Evolutionary conservation across 352 stramenopile genomes (phyloP), one percentile per base, ranked within the genome.

Genomic region (Globisporangium ultimum): DNA sequence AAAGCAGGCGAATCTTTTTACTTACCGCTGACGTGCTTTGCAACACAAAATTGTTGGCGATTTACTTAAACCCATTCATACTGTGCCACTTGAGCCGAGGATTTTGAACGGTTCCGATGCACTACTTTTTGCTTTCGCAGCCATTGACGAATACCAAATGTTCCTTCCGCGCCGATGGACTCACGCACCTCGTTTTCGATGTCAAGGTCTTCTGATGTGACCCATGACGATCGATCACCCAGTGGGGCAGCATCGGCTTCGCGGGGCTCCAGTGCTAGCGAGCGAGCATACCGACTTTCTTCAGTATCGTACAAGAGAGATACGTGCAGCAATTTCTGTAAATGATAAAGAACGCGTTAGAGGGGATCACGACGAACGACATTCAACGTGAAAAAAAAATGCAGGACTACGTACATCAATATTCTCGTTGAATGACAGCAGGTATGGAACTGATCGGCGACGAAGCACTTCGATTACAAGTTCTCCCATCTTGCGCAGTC

Each of bases 91-190:
- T 76, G 67, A 10, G 82, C 48, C 3, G 77, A 72, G 22, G 84
- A 91, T 12, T 81, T 72, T 2, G 84, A 91, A 8, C 84, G 80
- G 63, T 90, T 82, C 21, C 81, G 77, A 53, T 91, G 81, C 11
- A 93, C 84, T 2, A 93, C 78, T 58, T 91, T 87, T 50, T 92
- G 84, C 68, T 89, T 93, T 20, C 82, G 77, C 56, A 93, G 80
- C 84, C 82, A 92, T 57, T 92, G 82, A 15, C 84, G 80, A 42
- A 92, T 84, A 6, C 82, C 84, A 42, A 92, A 91, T 0, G 75
- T 93, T 10, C 83, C 82, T 40, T 91, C 82, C 11, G 67, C 68
- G 6, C 84, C 84, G 36, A 91, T 89, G 21, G 81, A 92, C 51
- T 84, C 84, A 22, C 81, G 78, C 22, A 91, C 82, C 72, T 93